Evolutionary conservation across 208 protist genomes (phyloP), one percentile per base, ranked within the genome.

Genomic region (Trypanosoma congolense): DNA sequence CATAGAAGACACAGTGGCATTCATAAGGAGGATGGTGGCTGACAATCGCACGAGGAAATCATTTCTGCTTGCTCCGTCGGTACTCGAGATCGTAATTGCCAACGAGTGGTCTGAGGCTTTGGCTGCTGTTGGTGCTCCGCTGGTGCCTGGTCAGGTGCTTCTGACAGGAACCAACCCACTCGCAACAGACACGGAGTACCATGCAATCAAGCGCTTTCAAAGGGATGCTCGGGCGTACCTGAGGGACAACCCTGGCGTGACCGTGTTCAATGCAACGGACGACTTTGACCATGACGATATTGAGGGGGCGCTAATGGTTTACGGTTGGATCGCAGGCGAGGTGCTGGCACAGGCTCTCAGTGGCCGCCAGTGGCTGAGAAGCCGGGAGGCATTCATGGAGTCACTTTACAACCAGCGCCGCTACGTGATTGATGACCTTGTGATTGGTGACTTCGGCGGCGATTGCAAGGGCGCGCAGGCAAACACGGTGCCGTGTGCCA

Each of bases 271-370:
- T 16, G 52, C 45, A 9, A 30, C 36, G 6, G 38, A 60, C 0
- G n/a, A 59, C 22, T 66, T 66, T 33, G 22, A 54, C 3, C 43
- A 59, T 3, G 41, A 66, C 19, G 60, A 68, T 10, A 19, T 26
- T 24, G 46, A 49, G 19, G 61, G 59, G 2, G 56, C 63, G 30
- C 42, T 54, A 26, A 78, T 75, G 64, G 48, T 86, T 18, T 35
- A 44, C 3, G 74, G 78, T 10, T 86, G 78, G 75, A n/a, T 82
- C 12, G 22, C 33, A 8, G 78, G 63, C 18, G 67, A 57, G 24
- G 52, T 66, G 35, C 14, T 82, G 3, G 3, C 63, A 25, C 21
- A 46, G 36, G 56, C 65, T 3, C 43, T 86, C 16, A 29, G 19
- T 12, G 40, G 45, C 8, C 41, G 60, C 4, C 28, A 51, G 22